Percentiles rank a stretch among this genome's conserved stretches.
Evolutionary conservation across 139 green algal species (phyloP).

Genomic region (Coelastrella sp.): DNA sequence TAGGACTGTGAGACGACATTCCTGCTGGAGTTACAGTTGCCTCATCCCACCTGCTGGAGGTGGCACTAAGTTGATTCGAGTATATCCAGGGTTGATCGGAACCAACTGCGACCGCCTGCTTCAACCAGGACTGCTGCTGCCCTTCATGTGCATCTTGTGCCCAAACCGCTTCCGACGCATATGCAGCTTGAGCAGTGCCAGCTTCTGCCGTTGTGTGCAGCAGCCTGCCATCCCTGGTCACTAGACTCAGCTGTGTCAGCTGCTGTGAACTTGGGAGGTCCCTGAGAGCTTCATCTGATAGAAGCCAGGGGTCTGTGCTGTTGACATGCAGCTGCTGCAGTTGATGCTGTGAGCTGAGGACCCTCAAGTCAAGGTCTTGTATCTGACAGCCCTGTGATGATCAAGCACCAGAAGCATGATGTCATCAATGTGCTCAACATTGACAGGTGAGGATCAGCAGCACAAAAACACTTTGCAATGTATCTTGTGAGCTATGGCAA

Average conservation of each 20-base stretch:
- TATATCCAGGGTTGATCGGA: no score
- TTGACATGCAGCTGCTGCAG: constrained; percentile 21
- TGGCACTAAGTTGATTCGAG: no score
- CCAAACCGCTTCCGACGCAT: no score
- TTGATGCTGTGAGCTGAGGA: not conserved
- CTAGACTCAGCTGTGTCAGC: not conserved
- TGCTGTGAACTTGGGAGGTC: not conserved
- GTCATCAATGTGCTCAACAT: not conserved
- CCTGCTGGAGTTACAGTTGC: no score
- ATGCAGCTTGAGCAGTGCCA: not conserved
- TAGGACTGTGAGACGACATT: no score
- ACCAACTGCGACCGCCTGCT: no score
- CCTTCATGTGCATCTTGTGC: no score
- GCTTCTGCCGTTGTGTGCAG: constrained; percentile 10
- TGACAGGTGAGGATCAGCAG: no score
- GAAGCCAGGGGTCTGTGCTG: not conserved
- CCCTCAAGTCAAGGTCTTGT: not conserved
- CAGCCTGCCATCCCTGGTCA: constrained; percentile 2
- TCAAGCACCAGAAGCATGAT: no score
- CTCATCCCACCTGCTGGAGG: no score
- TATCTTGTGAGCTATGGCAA: no score
- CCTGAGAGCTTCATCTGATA: not conserved
- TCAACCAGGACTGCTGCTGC: not conserved
- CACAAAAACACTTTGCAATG: no score
- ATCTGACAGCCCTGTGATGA: not conserved